Evolutionary conservation across 1,139 yeast species (phyloP).

Genomic region (Scheffersomyces lignicola): DNA sequence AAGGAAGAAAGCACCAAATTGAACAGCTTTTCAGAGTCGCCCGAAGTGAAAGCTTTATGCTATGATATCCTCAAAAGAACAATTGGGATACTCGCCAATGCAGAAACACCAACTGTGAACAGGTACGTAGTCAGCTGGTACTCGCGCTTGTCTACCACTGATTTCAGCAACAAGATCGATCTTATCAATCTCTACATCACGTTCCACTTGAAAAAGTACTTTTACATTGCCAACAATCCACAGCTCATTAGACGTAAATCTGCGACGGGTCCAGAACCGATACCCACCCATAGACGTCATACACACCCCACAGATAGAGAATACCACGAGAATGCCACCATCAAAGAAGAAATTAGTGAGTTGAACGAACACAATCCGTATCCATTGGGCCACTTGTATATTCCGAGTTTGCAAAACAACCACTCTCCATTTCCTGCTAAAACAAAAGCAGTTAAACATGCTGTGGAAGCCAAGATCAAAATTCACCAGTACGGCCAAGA

Average conservation of each 20-base stretch:
- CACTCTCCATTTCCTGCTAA: conserved; percentile 10
- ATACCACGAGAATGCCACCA: conserved; percentile 15
- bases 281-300: conserved; percentile 1
- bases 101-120: conserved; percentile 35
- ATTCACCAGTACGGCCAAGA: conserved; percentile 70
- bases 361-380: conserved; percentile 1
- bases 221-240: conserved; percentile 36
- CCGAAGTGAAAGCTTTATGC: conserved; percentile 54
- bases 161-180: conserved; percentile 52
- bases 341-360: conserved; percentile 17
- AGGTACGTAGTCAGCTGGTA: conserved; percentile 61
- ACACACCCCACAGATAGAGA: conserved; percentile 17
- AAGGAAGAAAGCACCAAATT: conserved; percentile 12
- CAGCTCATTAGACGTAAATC: conserved; percentile 17
- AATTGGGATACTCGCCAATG: conserved; percentile 63
- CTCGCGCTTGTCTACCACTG: conserved; percentile 37
- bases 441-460: conserved; percentile 17
- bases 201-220: conserved; percentile 52
- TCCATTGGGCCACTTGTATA: conserved; percentile 7
- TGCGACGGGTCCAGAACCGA: not conserved
- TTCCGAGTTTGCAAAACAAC: conserved; percentile 10
- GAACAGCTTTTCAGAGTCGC: conserved; percentile 36
- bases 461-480: conserved; percentile 46
- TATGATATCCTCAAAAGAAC: conserved; percentile 67
- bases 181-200: conserved; percentile 63